These are phyloP conservation scores for Xylaria sp. DNA, from an alignment of 2,329 filamentous ascomycete genomes.

Conservation along the genomic window DNA sequence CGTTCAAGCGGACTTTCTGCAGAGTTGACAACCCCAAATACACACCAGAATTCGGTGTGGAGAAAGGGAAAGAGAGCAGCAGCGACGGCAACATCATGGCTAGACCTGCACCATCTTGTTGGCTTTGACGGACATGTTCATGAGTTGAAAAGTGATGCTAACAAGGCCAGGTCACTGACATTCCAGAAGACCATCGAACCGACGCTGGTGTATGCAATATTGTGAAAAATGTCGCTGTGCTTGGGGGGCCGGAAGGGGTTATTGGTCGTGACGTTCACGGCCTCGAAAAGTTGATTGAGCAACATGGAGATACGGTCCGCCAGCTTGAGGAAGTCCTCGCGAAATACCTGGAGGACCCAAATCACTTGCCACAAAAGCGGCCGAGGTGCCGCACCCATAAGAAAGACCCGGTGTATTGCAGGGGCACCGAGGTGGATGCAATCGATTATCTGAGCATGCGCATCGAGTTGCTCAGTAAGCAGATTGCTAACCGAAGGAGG, in stretches of 20 bases:
- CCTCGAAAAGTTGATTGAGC: slow-evolving; percentile 77
- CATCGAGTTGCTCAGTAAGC: slow-evolving; percentile 76
- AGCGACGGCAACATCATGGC: too few species aligned
- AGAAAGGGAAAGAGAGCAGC: too few species aligned
- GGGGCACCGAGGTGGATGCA: slow-evolving; percentile 78
- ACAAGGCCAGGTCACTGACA: slow-evolving; percentile 74
- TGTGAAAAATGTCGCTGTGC: slow-evolving; percentile 43
- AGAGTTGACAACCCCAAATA: too few species aligned
- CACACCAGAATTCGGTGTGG: too few species aligned
- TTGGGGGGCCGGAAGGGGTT: slow-evolving; percentile 43
- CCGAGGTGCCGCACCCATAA: slow-evolving; percentile 79
- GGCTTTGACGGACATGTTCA: too few species aligned
- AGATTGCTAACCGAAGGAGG: slow-evolving; percentile 79
- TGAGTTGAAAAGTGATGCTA: too few species aligned
- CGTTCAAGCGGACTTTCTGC: too few species aligned
- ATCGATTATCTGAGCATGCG: slow-evolving; percentile 88
- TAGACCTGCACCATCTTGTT: too few species aligned
- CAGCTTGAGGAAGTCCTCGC: slow-evolving; percentile 79
- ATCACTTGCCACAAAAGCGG: slow-evolving; percentile 72
- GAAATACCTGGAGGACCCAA: slow-evolving; percentile 85
- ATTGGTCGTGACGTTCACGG: slow-evolving; percentile 90
- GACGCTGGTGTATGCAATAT: slow-evolving; percentile 79
- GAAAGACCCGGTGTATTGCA: slow-evolving; percentile 67
- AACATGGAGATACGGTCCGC: slow-evolving; percentile 78
- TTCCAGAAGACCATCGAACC: slow-evolving; percentile 71